Percentiles rank a stretch among this genome's conserved stretches.
These are phyloP conservation scores for Colletotrichum sublineola DNA, from an alignment of 2,329 filamentous ascomycete genomes.

Conservation along the genomic window DNA sequence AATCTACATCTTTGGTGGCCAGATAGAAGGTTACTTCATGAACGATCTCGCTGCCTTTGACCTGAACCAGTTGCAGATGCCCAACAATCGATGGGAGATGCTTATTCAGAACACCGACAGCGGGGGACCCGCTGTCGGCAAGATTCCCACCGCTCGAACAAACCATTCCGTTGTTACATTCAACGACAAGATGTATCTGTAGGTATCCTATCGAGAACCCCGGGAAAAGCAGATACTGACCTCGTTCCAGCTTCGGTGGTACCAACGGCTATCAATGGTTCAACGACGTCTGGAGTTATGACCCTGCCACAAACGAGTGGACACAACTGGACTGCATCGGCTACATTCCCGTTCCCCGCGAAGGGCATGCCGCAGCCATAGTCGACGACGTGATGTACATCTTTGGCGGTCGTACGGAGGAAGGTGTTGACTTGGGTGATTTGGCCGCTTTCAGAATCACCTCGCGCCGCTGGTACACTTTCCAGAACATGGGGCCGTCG, in stretches of 20 bases:
- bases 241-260: conserved; percentile 82
- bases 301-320: conserved; percentile 87
- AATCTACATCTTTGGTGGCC: conserved; percentile 96
- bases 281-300: conserved; percentile 98
- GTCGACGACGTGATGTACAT: conserved; percentile 99
- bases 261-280: conserved; percentile 98
- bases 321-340: conserved; percentile 93
- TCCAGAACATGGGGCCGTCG: conserved; percentile 98
- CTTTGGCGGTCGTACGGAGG: conserved; percentile 95
- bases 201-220: conserved; percentile 56
- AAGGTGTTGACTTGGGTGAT: conserved; percentile 92
- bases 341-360: conserved; percentile 92
- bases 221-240: not conserved
- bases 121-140: conserved; percentile 68
- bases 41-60: conserved; percentile 97
- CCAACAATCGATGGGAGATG: conserved; percentile 94
- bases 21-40: conserved; percentile 98
- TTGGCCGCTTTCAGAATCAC: conserved; percentile 83
- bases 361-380: conserved; percentile 93
- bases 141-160: conserved; percentile 86
- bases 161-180: conserved; percentile 94
- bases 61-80: conserved; percentile 91
- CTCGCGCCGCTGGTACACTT: conserved; percentile 96
- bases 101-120: conserved; percentile 82
- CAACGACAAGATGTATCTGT: conserved; percentile 95